A percentile compares a stretch with the other conserved stretches of the same genome.
Conservation (phyloP, 345 rosid genomes). For the Brassica rapa region DNA sequence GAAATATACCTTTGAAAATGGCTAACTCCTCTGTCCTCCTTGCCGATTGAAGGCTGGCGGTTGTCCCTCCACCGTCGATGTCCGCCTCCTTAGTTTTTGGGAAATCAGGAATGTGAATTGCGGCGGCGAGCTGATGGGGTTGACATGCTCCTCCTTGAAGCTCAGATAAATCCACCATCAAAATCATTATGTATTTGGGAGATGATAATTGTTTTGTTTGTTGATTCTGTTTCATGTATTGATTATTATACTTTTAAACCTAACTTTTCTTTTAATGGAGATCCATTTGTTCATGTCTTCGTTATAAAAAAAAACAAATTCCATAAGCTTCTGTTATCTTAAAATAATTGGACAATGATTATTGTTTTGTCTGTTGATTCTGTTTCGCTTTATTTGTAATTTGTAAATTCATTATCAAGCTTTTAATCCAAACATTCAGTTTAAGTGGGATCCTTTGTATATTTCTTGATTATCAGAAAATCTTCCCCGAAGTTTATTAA, state of each 20-base stretch:
- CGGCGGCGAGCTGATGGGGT: neutral
- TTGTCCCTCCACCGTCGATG: neutral
- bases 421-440: too few relatives aligned
- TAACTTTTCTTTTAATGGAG: neutral
- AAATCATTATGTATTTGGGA: neutral
- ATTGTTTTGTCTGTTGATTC: neutral
- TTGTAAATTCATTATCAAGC: too few relatives aligned
- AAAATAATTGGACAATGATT: neutral
- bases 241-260: neutral
- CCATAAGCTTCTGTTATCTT: neutral
- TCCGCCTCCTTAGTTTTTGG: neutral
- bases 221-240: neutral
- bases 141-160: neutral
- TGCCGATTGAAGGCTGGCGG: neutral
- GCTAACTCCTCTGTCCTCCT: neutral
- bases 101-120: neutral
- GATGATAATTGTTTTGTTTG: neutral
- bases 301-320: too few relatives aligned
- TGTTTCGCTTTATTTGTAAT: neutral
- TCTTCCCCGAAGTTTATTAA: too few relatives aligned
- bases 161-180: neutral
- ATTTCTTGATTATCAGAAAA: too few relatives aligned
- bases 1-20: too few relatives aligned
- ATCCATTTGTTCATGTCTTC: neutral
- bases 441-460: too few relatives aligned